Base-by-base conservation (phyloP, 345 rosid genomes). In the Capsella bursapastoris region DNA sequence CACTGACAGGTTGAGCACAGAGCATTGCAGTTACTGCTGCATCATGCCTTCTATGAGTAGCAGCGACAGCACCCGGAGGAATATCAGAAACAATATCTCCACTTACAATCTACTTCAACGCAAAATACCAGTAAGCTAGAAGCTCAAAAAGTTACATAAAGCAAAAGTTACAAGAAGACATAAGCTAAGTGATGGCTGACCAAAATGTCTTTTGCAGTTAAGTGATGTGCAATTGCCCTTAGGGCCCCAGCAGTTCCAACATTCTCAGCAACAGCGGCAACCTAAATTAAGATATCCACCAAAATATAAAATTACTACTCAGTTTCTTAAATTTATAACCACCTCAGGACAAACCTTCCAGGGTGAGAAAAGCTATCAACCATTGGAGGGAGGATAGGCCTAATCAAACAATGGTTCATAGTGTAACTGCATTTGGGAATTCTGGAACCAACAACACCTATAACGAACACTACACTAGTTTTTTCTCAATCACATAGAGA, bases 21-120 rank as follows among this genome's bases (percentile, higher is more conserved):
- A 95, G 91, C 96, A 88, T 85, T 70, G 83, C 87, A 80, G 99
- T 95, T 16, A 95, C 90, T 15, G 77, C 82, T 40, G 97, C 97
- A 86, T 90, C 90, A 78, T 91, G 92, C 44, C 96, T 84, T 83
- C 99, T 87, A 79, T 95, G 99, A 74, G 90, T 85, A 73, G 97
- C 97, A 0, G 91, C 93, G 45, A 91, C 88, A 53, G 93, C 91
- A 79, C 97, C 97, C 71, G 86, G 96, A 82, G 96, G 83, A 85
- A 95, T 89, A 83, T 95, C 99, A 79, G 97, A 88, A 80, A 95
- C 92, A 82, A 95, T 91, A 84, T 95, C 99, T 76, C 97, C 99
- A 81, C 97, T 91, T 74, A 95, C 83, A 25, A 91, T 93, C 97
- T 95, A 87, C 73, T 61, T 62, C 77, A 76, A 62, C 48, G 73